Conservation (phyloP, 768 basidiomycete species). For the Boletus barrowsii region DNA sequence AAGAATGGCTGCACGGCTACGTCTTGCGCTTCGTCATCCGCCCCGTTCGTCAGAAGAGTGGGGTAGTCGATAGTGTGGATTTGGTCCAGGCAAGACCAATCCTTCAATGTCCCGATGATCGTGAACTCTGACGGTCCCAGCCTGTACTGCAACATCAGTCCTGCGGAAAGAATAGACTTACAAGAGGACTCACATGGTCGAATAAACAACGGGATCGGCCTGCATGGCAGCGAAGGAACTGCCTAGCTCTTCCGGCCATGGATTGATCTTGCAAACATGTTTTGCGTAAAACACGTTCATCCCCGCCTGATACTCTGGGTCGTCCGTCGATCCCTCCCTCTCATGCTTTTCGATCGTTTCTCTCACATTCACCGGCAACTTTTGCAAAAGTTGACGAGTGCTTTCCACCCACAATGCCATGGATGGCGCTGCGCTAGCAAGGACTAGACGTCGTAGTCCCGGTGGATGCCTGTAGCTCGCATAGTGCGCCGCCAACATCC, state of each 20-base stretch:
- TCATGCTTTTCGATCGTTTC: slow-evolving; percentile 33
- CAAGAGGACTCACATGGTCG: slow-evolving; percentile 30
- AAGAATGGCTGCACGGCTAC: slow-evolving; percentile 34
- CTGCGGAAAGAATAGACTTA: neutral
- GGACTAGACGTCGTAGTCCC: slow-evolving; percentile 36
- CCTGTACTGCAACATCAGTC: slow-evolving; percentile 3
- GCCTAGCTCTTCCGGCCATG: slow-evolving; percentile 34
- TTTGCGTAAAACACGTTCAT: slow-evolving; percentile 30
- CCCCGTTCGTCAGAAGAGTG: slow-evolving; percentile 39
- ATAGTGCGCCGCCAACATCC: slow-evolving; percentile 45
- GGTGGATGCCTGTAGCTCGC: slow-evolving; percentile 36
- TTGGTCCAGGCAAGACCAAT: slow-evolving; percentile 46
- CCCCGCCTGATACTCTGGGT: slow-evolving; percentile 33
- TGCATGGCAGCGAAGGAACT: slow-evolving; percentile 24
- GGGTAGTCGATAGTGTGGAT: slow-evolving; percentile 38
- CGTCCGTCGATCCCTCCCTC: slow-evolving; percentile 29
- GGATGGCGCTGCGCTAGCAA: slow-evolving; percentile 34
- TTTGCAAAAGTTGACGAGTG: slow-evolving; percentile 21
- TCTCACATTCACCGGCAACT: slow-evolving; percentile 27
- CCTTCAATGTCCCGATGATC: slow-evolving; percentile 39
- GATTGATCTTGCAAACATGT: slow-evolving; percentile 33
- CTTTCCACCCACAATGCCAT: slow-evolving; percentile 28
- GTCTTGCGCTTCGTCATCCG: slow-evolving; percentile 39
- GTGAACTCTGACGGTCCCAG: slow-evolving; percentile 34
- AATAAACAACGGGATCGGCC: slow-evolving; percentile 33